Evolutionary conservation across 768 basidiomycete genomes (phyloP).

Genomic region (Rhodotorula graminis): DNA sequence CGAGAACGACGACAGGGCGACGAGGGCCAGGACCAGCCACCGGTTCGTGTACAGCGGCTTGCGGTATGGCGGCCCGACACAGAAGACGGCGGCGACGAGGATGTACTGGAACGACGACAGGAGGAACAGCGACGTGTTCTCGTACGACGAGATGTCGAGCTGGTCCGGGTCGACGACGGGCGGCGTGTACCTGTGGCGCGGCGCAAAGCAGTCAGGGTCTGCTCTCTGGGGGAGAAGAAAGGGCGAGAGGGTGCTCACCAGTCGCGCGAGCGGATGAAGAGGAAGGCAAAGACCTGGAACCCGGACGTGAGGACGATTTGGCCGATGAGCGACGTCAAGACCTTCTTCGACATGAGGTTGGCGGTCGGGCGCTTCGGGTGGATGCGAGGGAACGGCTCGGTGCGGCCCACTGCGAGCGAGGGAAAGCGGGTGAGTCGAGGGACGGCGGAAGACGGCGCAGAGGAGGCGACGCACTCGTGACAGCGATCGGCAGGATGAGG

Average conservation of each 20-base stretch:
- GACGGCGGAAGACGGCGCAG: neutral
- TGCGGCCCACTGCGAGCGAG: conserved; percentile 73
- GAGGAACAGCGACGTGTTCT: conserved; percentile 86
- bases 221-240: neutral
- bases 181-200: conserved; percentile 64
- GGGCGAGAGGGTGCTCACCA: conserved; percentile 77
- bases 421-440: neutral
- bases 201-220: neutral
- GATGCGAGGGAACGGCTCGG: conserved; percentile 79
- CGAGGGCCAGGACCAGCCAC: conserved; percentile 69
- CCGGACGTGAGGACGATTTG: conserved; percentile 81
- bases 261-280: conserved; percentile 76
- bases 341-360: conserved; percentile 90
- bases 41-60: conserved; percentile 93
- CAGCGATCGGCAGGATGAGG: conserved; percentile 94
- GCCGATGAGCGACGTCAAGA: conserved; percentile 84
- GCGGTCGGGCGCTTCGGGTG: conserved; percentile 88
- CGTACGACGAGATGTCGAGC: conserved; percentile 77
- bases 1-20: conserved; percentile 66
- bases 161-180: conserved; percentile 64
- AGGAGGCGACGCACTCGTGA: conserved; percentile 68
- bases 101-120: conserved; percentile 99
- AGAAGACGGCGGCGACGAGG: conserved; percentile 91
- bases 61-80: conserved; percentile 94
- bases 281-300: conserved; percentile 78